phyloP scores from a whole-genome alignment of 345 rosid species.

The Corymbia maculata region DNA sequence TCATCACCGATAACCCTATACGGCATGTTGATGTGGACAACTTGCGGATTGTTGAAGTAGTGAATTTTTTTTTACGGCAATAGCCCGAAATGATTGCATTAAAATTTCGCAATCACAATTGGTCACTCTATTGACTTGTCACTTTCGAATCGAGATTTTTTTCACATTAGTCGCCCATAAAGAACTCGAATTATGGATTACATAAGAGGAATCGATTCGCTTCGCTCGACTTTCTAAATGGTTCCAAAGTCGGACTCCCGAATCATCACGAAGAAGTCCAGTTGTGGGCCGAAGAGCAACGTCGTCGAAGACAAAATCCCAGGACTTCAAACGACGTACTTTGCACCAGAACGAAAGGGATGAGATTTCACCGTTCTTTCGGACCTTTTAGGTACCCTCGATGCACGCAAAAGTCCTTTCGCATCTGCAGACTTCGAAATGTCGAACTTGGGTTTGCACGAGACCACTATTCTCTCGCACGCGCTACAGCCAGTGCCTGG shows the following conservation, averaged over 20 bases:
- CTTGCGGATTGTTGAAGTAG: too few species aligned
- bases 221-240: background rate
- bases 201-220: fast-evolving
- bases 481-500: background rate
- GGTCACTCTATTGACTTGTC: background rate
- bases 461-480: background rate
- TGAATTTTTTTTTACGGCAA: too few species aligned
- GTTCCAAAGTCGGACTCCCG: background rate
- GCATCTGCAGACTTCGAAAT: background rate
- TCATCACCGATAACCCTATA: too few species aligned
- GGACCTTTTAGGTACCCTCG: background rate
- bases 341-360: background rate
- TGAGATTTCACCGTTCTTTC: background rate
- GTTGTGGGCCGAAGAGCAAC: background rate
- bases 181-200: background rate
- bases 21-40: too few species aligned
- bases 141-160: background rate
- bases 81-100: too few species aligned
- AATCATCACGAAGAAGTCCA: background rate
- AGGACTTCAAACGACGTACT: background rate
- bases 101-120: background rate
- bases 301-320: background rate
- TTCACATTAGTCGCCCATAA: background rate
- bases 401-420: background rate
- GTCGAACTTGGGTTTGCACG: background rate